Evolutionary conservation across 441 rosid genomes (phyloP), one percentile per base, ranked within the genome.

Genomic region (Omphalea diandra): DNA sequence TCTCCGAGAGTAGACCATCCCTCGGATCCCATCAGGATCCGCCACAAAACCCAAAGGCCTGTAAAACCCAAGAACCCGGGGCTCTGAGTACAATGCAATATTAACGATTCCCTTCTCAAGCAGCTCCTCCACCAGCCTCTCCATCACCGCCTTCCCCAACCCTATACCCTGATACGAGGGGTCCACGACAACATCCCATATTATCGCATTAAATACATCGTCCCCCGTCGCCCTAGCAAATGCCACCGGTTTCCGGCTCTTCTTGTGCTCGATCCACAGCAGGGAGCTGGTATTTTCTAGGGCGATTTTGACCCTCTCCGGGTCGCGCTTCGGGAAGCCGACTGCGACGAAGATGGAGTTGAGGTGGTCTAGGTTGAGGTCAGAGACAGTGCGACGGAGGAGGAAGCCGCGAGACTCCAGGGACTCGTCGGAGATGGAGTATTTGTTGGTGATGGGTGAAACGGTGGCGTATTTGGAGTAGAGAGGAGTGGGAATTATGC

Each of bases 161-260:
- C 97, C 97, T 20, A 85, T 72, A 52, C 94, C 94, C 62, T 93
- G 98, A 33, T 81, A 89, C 55, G 91, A 80, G 7, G 96, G 97
- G 63, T 88, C 97, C 60, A 94, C 96, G 75, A 90, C 98, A 57
- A 91, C 98, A 77, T 94, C 98, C 98, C 96, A 91, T 49, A 94
- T 88, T 43, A 91, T 88, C 6, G 97, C 96, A 63, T 94, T 94
- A 84, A 94, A 91, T 17, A 90, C 95, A 20, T 90, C 89, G 70
- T 91, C 96, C 0, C 97, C 96, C 0, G 97, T 90, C 2, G 97
- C 96, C 56, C 98, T 73, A 7, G 93, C 95, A 61, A 94, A 94
- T 46, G 98, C 96, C 41, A 91, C 97, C 0, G 95, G 95, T 70
- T 79, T 77, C 76, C 71, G 79, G 26, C 87, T 82, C 82, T 76